Base-by-base conservation (phyloP, 2,329 filamentous ascomycete genomes). In the Cadophora sp. region DNA sequence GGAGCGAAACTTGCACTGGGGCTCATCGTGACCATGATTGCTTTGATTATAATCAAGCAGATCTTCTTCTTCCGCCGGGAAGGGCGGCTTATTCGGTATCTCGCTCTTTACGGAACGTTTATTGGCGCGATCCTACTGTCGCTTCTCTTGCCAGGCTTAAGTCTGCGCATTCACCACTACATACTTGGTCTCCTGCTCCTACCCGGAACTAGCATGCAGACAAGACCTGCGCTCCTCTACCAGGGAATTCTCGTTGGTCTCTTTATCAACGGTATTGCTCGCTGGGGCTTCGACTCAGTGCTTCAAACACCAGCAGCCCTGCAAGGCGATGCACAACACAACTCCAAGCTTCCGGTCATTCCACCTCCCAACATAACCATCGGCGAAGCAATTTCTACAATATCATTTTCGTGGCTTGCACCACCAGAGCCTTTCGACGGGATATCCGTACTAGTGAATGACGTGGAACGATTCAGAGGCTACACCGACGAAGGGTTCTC, bases 121-220 rank as follows among this genome's bases (percentile, higher is more conserved):
- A 80, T 88, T 1, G 76, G 82, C 2, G 83, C 83, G n/a, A 87
- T 98, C 43, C 76, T 96, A 36, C 80, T 94, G 59, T 85, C 91
- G 41, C 83, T 97, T 14, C 81, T 86, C 0, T 80, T 97, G 6
- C 95, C 95, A 0, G 87, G 89, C 8, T 87, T 97, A 61, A 91
- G 89, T 69, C 84, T 99, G 59, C 89, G 96, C 41, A 94, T 99
- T 65, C 96, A 99, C 77, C 96, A 99, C 78, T 99, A 98, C 77
- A 92, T 98, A 71, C 83, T 98, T 4, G 94, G 90, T 1, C 85
- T 99, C 16, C 83, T 98, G 0, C 85, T 99, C 0, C 85, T 98
- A 5, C 93, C 94, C 0, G 96, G 94, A 0, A 98, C 96, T 0
- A 89, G 88, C 62, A 89, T 98, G 78, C 94, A 97, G 72, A 98